These are phyloP conservation scores for Xerocomellus amylosporus DNA, from an alignment of 768 basidiomycete genomes.

Conservation along the genomic window DNA sequence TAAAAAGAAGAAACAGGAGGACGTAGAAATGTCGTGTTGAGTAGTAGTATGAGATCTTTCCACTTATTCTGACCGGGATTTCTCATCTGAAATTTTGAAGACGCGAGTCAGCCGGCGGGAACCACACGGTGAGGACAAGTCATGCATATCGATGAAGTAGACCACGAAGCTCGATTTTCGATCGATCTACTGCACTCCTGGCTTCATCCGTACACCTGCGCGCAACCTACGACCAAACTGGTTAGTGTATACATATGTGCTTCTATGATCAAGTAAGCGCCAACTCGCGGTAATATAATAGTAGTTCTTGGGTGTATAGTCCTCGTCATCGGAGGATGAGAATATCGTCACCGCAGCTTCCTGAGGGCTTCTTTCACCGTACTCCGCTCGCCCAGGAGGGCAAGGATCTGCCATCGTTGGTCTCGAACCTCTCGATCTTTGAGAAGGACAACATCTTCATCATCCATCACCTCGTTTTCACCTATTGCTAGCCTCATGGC, in stretches of 20 bases:
- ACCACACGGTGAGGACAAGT: not conserved
- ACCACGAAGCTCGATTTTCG: not conserved
- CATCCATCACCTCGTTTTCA: slow-evolving; percentile 45
- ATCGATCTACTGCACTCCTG: not conserved
- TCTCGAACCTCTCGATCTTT: slow-evolving; percentile 66
- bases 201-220: not conserved
- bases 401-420: slow-evolving; percentile 75
- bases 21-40: slow-evolving; percentile 27
- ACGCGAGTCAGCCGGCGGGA: not conserved
- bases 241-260: not conserved
- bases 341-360: slow-evolving; percentile 29
- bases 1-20: slow-evolving; percentile 18
- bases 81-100: not conserved
- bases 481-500: slow-evolving; percentile 67
- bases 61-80: not conserved
- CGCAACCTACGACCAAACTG: not conserved
- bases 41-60: not conserved
- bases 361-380: slow-evolving; percentile 60
- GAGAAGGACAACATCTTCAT: slow-evolving; percentile 49
- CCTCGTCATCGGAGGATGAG: not conserved
- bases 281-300: not conserved
- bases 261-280: not conserved
- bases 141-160: too few relatives aligned
- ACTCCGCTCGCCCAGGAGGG: slow-evolving; percentile 70
- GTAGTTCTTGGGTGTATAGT: not conserved